A percentile compares a stretch with the other conserved stretches of the same genome.
Conservation (phyloP, 768 basidiomycete species). For the Dendrothele bispora region DNA sequence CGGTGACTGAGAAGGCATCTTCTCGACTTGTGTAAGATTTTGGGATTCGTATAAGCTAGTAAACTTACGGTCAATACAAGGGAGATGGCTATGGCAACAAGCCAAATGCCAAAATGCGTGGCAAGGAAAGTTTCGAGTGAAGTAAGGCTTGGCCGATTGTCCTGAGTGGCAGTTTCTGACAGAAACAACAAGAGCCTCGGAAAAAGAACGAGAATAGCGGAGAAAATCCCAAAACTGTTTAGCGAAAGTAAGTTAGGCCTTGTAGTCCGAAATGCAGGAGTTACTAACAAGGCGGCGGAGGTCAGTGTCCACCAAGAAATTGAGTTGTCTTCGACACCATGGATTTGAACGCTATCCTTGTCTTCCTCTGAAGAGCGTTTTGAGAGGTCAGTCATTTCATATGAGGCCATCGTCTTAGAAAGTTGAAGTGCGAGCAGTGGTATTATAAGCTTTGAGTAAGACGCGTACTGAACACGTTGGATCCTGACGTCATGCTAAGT, state of each 20-base stretch:
- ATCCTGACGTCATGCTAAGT: too few species aligned
- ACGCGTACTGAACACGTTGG: not conserved
- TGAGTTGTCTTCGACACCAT: conserved; percentile 17
- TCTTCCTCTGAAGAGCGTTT: conserved; percentile 10
- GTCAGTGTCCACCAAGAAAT: conserved; percentile 39
- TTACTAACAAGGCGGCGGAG: conserved; percentile 30
- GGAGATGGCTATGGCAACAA: conserved; percentile 53
- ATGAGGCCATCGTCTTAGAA: conserved; percentile 26
- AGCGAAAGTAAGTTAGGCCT: not conserved
- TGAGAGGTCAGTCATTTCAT: conserved; percentile 40
- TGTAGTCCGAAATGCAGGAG: not conserved
- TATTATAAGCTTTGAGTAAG: not conserved
- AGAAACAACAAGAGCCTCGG: conserved; percentile 72
- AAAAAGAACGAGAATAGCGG: conserved; percentile 44
- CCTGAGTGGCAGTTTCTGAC: conserved; percentile 40
- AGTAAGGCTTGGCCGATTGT: conserved; percentile 48
- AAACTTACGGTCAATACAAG: conserved; percentile 57
- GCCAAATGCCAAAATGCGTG: conserved; percentile 62
- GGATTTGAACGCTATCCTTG: conserved; percentile 4
- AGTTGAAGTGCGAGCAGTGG: not conserved
- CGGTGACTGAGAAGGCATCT: conserved; percentile 45
- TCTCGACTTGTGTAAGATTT: not conserved
- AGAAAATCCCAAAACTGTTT: conserved; percentile 32
- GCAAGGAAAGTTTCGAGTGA: conserved; percentile 70
- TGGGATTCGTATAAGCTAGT: conserved; percentile 6